Base-by-base conservation (phyloP, 2,329 filamentous ascomycete genomes). In the Immersiporthe knoxdaviesiana region DNA sequence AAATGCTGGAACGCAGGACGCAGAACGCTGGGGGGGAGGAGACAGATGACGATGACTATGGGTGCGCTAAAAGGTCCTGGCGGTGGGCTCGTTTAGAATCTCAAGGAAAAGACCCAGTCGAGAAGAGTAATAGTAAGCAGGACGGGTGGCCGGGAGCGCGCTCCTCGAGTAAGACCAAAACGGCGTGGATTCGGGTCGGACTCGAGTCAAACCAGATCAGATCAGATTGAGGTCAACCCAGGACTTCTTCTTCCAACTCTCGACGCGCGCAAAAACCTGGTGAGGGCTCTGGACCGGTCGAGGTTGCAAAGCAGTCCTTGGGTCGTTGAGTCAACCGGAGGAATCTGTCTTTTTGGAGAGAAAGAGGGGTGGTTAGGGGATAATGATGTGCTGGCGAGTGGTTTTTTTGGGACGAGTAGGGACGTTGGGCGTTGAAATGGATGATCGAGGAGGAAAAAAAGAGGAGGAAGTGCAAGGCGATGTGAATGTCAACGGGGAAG, bases 71-170 rank as follows among this genome's bases (percentile, higher is more conserved):
- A 10, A 32, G 61, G 39, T 50, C 61, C 61, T 44, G 37, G 32
- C 24, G 16, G 41, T 50, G 65, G 56, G 59, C 27, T 41, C 24
- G 65, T 30, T 39, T 61, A 50, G 65, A 66, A 66, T 7, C 24
- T 37, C 56, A 37, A 58, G n/a, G 65, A 66, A 66, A 27, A 30
- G 8, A 39, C 16, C 24, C 18, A 30, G 8, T 35, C 61, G 61
- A 50, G 41, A 60, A 37, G 63, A 32, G 50, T 21, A 60, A 63
- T 27, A 52, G 65, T 66, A 60, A 66, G 65, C 65, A 66, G 56
- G 39, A 50, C 54, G 56, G 41, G 63, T 65, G 63, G 63, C 63
- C 63, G 16, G 37, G 30, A 54, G 32, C 16, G 32, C 16, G 50
- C 63, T 56, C 50, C 27, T 27, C 63, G 50, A 56, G 65, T 66